phyloP scores from a whole-genome alignment of 805 yeast species.

The Lipomyces starkeyi region DNA sequence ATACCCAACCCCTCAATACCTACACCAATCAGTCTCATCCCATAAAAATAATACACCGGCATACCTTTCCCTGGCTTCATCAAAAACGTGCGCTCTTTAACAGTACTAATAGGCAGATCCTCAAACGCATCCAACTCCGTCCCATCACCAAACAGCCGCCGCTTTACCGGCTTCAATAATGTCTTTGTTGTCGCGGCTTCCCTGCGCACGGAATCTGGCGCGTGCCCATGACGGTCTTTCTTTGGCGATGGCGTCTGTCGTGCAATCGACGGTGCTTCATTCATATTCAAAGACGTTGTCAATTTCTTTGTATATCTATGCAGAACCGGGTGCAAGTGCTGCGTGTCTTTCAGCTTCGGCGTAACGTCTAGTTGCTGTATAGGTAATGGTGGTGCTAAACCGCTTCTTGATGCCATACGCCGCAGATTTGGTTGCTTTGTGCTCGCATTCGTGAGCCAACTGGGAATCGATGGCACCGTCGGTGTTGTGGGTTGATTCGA shows the following conservation, averaged over 20 bases:
- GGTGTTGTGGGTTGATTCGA: slow-evolving; percentile 14
- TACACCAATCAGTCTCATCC: background rate
- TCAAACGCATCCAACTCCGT: slow-evolving; percentile 46
- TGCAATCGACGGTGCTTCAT: background rate
- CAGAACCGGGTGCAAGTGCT: background rate
- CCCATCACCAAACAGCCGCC: slow-evolving; percentile 43
- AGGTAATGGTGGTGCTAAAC: slow-evolving; percentile 16
- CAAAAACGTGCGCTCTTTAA: slow-evolving; percentile 23
- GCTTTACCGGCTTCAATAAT: slow-evolving; percentile 29
- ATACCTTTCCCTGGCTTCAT: slow-evolving; percentile 8
- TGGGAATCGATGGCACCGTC: slow-evolving; percentile 26
- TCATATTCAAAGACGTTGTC: background rate
- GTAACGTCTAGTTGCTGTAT: background rate
- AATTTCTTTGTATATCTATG: background rate
- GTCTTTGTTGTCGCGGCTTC: slow-evolving; percentile 32
- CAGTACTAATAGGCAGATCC: slow-evolving; percentile 38
- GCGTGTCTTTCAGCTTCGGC: background rate
- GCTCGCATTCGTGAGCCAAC: slow-evolving; percentile 18
- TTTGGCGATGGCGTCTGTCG: slow-evolving; percentile 27
- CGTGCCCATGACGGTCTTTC: slow-evolving; percentile 2
- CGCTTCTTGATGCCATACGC: slow-evolving; percentile 29
- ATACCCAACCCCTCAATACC: slow-evolving; percentile 8
- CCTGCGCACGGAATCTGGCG: slow-evolving; percentile 20
- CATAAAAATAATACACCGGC: background rate
- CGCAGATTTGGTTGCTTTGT: slow-evolving; percentile 24